Base-by-base conservation (phyloP, 2,329 filamentous ascomycete species). In the Teratosphaeriaceae sp. region DNA sequence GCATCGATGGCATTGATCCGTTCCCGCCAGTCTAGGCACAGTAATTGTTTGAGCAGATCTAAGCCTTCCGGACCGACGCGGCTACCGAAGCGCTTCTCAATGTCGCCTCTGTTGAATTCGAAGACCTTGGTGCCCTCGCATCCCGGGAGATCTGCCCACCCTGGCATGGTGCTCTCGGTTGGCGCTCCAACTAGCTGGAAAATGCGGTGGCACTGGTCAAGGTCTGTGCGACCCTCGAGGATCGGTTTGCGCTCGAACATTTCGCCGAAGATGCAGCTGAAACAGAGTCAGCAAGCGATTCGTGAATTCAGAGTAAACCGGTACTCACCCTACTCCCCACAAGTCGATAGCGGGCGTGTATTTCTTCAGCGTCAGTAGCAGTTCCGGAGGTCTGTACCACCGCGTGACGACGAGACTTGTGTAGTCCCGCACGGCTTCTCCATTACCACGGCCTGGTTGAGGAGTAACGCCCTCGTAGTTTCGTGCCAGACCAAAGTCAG, bases 341-440 rank as follows among this genome's bases (percentile, higher is more conserved):
- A 98, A 80, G 65, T 98, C 92, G 57, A 98, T 96, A 8, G 92
- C 89, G 12, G 89, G 88, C n/a, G 92, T 98, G 66, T 98, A 98
- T 52, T 80, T 80, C 56, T 88, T 82, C 22, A 98, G 73, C 51
- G 90, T 85, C 38, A 98, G 75, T 23, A 98, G 72, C 29, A 98
- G 74, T 73, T 98, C 92, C 0, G 92, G 92, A 24, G 92, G 92
- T 19, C 92, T 77, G 63, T 98, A 98, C 92, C 92, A 98, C 58
- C 92, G 75, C n/a, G 92, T 98, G 9, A 98, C 92, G 15, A 98
- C 92, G 11, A 97, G 72, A n/a, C 85, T 88, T 3, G 92, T 98
- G 66, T 98, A 98, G 51, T 97, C 89, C 59, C 89, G 78, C 44
- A 78, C 79, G 1, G 89, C 89, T 43, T 90, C 84, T 33, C 92